Base-by-base conservation (phyloP, 257 asterid species). In the Voacanga thouarsii region DNA sequence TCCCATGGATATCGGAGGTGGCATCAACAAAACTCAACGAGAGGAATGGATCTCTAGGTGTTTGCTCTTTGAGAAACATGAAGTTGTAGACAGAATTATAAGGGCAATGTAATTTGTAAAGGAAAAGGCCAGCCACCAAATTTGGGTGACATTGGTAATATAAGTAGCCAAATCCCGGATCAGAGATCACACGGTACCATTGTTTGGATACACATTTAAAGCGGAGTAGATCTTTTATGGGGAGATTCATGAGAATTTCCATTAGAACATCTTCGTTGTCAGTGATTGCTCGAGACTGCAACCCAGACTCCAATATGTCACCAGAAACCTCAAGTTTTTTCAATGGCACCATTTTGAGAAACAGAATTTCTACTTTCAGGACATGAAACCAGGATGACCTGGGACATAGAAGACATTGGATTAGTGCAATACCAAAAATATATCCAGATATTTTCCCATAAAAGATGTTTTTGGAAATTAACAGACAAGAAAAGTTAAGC, bases 121-220 rank as follows among this genome's bases (percentile, higher is more conserved):
- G 26, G 11, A 71, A 2, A 7, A 71, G 61, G 75, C 75, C 60
- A 43, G 21, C 12, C 12, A 71, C 57, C 24, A n/a, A 5, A 50
- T 24, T 47, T 12, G 75, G 75, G 44, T 71, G 24, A 12, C 18
- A 4, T 28, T 60, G 14, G 39, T 24, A 47, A 71, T 71, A 51
- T 18, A 9, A 18, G 47, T 71, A 47, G 59, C 75, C 75, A 50
- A 71, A 71, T 45, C 7, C 19, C 19, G 45, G 75, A 71, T 14
- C 39, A 71, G 75, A 71, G 43, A 71, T 71, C 24, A 71, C 49
- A 11, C 51, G 24, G 23, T 11, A 19, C 60, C 59, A 71, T 5
- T 71, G 75, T 28, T 71, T 47, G 59, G 60, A 71, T n/a, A 71
- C 75, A 71, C 75, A 71, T 71, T 71, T 47, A 39, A 50, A 47